Conservation (phyloP, 1,139 yeast genomes). For the Candida tunisiensis region DNA sequence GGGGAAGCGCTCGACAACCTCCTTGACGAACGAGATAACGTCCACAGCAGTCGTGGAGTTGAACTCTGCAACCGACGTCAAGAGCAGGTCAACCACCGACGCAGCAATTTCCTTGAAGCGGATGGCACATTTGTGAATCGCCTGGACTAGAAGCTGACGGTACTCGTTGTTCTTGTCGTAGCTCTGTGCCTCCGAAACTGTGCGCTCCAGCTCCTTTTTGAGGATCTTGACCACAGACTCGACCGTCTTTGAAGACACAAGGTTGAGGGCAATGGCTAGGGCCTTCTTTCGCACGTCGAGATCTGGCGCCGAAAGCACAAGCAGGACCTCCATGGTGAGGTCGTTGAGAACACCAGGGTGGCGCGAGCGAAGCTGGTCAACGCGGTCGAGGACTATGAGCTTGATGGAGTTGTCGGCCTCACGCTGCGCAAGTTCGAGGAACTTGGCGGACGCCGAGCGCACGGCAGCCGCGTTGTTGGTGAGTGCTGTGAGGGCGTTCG, state of each 20-base stretch:
- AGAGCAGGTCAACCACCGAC: constrained; percentile 70
- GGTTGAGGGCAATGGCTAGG: constrained; percentile 59
- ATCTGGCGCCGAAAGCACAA: constrained; percentile 77
- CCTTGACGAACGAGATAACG: constrained; percentile 77
- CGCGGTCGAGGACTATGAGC: constrained; percentile 77
- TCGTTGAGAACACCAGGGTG: constrained; percentile 82
- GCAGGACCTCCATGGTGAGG: constrained; percentile 68
- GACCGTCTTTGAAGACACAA: constrained; percentile 77
- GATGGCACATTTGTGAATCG: constrained; percentile 83
- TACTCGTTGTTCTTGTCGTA: constrained; percentile 67
- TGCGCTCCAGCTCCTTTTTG: constrained; percentile 76
- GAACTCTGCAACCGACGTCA: constrained; percentile 48
- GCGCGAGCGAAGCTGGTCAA: constrained; percentile 53
- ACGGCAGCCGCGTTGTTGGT: constrained; percentile 55
- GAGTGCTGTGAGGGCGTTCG: constrained; percentile 63
- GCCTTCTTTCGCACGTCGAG: constrained; percentile 84
- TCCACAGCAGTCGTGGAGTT: constrained; percentile 64
- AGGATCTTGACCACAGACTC: constrained; percentile 86
- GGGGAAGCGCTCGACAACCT: constrained; percentile 87
- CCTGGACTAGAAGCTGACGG: constrained; percentile 73
- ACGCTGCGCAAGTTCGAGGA: constrained; percentile 75
- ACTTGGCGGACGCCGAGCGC: constrained; percentile 65
- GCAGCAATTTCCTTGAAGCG: constrained; percentile 84
- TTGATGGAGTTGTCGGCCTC: constrained; percentile 92
- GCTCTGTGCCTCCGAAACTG: constrained; percentile 39